Evolutionary conservation across 495 filamentous ascomycete genomes (phyloP).

Genomic region (Tuber umbilicatum): DNA sequence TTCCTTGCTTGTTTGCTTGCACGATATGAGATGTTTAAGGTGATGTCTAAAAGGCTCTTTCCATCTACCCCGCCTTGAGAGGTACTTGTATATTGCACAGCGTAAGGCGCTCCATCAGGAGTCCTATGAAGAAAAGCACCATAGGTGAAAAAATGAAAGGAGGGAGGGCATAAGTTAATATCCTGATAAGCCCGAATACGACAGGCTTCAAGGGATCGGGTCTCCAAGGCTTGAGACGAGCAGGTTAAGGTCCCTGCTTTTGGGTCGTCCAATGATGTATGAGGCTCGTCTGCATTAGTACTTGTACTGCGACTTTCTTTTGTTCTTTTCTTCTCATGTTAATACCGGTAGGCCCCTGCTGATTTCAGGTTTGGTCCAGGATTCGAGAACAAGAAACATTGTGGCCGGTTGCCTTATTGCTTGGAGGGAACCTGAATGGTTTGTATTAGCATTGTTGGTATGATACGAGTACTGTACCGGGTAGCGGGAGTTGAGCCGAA

Average conservation of each 20-base stretch:
- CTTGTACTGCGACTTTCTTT: background rate
- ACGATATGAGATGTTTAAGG: background rate
- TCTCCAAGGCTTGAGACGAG: background rate
- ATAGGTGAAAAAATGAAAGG: background rate
- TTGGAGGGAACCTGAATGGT: background rate
- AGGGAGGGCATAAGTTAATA: background rate
- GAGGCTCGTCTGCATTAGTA: background rate
- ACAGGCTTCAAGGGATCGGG: background rate
- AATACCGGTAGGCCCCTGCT: background rate
- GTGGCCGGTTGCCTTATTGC: background rate
- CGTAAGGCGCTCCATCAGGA: background rate
- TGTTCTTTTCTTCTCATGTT: background rate
- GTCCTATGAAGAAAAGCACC: background rate
- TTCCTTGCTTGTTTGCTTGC: background rate
- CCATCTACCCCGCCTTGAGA: background rate
- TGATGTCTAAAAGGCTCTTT: too few relatives aligned
- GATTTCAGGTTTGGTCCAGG: background rate
- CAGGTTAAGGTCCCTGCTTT: background rate
- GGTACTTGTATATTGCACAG: background rate
- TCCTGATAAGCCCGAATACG: background rate
- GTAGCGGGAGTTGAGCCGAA: background rate
- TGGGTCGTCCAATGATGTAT: background rate
- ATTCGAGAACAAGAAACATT: background rate
- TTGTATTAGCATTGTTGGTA: background rate
- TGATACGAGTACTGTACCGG: background rate